Conservation (phyloP, 768 basidiomycete species). For the Xerocomellus amylosporus region DNA sequence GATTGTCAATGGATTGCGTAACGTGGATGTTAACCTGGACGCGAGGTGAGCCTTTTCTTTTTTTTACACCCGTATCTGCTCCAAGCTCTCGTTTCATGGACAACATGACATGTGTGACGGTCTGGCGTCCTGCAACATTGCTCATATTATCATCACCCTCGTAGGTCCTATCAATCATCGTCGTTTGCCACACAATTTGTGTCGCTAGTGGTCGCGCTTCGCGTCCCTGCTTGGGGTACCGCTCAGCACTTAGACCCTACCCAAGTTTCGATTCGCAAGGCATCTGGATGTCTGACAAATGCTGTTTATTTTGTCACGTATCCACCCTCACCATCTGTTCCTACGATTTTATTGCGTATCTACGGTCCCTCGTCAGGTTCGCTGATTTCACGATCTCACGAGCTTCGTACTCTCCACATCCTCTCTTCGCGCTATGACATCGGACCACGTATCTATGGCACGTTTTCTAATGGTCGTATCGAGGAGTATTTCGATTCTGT, state of each 20-base stretch:
- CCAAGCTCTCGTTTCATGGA: conserved; percentile 31
- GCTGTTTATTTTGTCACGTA: conserved; percentile 95
- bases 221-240: conserved; percentile 58
- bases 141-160: conserved; percentile 20
- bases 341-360: conserved; percentile 82
- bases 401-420: conserved; percentile 84
- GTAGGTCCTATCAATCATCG: conserved; percentile 63
- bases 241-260: conserved; percentile 42
- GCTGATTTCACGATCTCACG: conserved; percentile 84
- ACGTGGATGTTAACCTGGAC: conserved; percentile 54
- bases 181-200: conserved; percentile 56
- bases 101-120: conserved; percentile 38
- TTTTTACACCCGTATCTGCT: conserved; percentile 14
- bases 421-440: conserved; percentile 87
- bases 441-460: conserved; percentile 90
- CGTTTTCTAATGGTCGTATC: conserved; percentile 91
- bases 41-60: conserved; percentile 59
- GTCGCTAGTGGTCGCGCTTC: conserved; percentile 51
- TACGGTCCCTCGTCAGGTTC: conserved; percentile 86
- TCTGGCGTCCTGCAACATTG: conserved; percentile 30
- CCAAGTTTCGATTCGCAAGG: conserved; percentile 64
- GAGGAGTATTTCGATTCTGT: conserved; percentile 94
- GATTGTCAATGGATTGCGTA: conserved; percentile 57
- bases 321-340: conserved; percentile 43
- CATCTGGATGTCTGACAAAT: conserved; percentile 92